Conservation (phyloP, 345 rosid species). For the Nephelium lappaceum region DNA sequence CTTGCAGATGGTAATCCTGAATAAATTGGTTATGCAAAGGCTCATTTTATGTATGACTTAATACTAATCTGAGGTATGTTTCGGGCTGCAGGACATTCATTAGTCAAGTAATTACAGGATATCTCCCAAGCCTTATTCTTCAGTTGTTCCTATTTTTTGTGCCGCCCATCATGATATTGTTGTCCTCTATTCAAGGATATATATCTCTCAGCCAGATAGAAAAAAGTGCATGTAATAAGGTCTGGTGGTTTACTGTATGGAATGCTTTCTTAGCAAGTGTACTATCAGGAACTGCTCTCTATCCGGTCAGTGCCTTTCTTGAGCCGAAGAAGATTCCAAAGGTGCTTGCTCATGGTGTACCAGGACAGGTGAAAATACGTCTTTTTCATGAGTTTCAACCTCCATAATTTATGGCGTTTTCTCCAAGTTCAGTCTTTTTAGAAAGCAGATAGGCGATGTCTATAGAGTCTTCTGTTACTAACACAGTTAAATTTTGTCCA, state of each 20-base stretch:
- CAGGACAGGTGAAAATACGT: slow-evolving; percentile 66
- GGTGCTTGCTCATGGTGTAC: slow-evolving; percentile 81
- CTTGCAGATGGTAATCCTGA: not conserved
- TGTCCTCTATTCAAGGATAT: slow-evolving; percentile 83
- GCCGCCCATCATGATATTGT: slow-evolving; percentile 71
- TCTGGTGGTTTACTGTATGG: slow-evolving; percentile 77
- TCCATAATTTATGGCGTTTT: not conserved
- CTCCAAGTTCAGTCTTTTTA: not conserved
- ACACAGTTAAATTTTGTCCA: not conserved
- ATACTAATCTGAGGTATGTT: too few relatives aligned
- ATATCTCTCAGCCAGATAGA: slow-evolving; percentile 69
- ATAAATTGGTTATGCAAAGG: slow-evolving; percentile 22
- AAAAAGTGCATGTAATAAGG: slow-evolving; percentile 77
- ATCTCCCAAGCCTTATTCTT: slow-evolving; percentile 87
- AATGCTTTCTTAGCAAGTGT: slow-evolving; percentile 85
- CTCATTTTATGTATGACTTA: too few relatives aligned
- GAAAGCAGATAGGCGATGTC: not conserved
- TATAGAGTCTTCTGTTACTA: not conserved
- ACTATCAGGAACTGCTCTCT: slow-evolving; percentile 80
- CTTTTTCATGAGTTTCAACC: not conserved
- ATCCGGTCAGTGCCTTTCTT: slow-evolving; percentile 58
- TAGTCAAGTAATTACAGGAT: slow-evolving; percentile 81
- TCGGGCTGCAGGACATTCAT: slow-evolving; percentile 70
- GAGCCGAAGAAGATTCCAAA: slow-evolving; percentile 76
- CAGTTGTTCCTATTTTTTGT: slow-evolving; percentile 57